Conservation (phyloP, 805 yeast genomes). For the Lipomyces spencermartinsiae region DNA sequence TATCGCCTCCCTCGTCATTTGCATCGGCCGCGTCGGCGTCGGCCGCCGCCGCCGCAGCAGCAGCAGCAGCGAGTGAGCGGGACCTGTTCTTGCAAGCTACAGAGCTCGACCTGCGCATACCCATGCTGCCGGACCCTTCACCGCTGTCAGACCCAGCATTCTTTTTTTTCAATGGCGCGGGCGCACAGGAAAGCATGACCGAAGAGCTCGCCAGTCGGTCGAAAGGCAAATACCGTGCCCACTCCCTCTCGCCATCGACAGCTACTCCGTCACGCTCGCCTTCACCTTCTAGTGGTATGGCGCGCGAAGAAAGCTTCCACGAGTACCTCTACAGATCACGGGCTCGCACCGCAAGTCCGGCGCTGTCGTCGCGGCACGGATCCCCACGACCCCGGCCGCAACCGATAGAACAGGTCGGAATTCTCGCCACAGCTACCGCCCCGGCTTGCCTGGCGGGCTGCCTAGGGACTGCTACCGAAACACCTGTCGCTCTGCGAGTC, state of each 20-base stretch:
- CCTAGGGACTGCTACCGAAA: not conserved
- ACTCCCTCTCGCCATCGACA: slow-evolving; percentile 4
- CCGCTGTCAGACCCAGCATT: slow-evolving; percentile 31
- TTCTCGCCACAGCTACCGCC: not conserved
- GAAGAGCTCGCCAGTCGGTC: not conserved
- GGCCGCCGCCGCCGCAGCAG: not conserved
- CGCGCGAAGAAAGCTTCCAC: not conserved
- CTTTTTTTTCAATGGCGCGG: not conserved
- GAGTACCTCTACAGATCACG: not conserved
- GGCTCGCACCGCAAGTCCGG: not conserved
- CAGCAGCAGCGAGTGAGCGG: slow-evolving; percentile 3
- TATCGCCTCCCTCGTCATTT: slow-evolving; percentile 17
- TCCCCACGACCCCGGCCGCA: slow-evolving; percentile 3
- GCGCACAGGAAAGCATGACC: not conserved
- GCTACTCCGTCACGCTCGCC: not conserved
- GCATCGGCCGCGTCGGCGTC: slow-evolving; percentile 9
- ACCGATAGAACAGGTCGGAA: not conserved
- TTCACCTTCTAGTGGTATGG: not conserved
- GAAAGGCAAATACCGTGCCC: not conserved
- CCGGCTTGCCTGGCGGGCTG: not conserved
- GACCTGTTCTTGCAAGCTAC: slow-evolving; percentile 29
- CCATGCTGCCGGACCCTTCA: slow-evolving; percentile 35
- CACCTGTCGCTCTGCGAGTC: slow-evolving; percentile 18
- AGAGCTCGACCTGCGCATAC: slow-evolving; percentile 30
- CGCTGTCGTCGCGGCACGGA: not conserved